These are phyloP conservation scores for Haplographium delicatum DNA, from an alignment of 495 filamentous ascomycete genomes.

Conservation along the genomic window DNA sequence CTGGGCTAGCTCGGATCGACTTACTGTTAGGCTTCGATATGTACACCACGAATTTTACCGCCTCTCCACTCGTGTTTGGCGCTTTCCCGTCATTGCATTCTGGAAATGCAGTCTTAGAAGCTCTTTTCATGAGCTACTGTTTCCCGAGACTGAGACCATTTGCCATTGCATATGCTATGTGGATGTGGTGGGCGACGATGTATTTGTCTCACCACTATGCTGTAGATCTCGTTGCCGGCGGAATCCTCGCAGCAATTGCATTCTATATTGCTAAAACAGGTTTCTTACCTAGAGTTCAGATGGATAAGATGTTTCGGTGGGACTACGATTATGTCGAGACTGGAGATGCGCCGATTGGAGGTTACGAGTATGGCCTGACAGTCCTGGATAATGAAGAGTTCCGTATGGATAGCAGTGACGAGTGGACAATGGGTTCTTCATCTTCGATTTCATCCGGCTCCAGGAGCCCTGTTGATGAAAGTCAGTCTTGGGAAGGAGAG, in stretches of 20 bases:
- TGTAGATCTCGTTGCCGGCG: slow-evolving; percentile 83
- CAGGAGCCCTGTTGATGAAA: slow-evolving; percentile 33
- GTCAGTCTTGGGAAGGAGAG: slow-evolving; percentile 25
- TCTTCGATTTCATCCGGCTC: slow-evolving; percentile 38
- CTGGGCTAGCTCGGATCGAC: slow-evolving; percentile 85
- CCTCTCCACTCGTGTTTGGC: slow-evolving; percentile 87
- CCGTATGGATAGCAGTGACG: slow-evolving; percentile 31
- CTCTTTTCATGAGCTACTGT: slow-evolving; percentile 85
- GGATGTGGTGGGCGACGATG: slow-evolving; percentile 99
- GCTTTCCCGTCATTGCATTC: slow-evolving; percentile 91
- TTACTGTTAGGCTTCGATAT: slow-evolving; percentile 81
- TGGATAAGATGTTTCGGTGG: slow-evolving; percentile 83
- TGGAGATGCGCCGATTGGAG: slow-evolving; percentile 43
- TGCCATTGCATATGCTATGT: slow-evolving; percentile 75
- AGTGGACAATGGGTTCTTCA: slow-evolving; percentile 41
- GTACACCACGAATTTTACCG: slow-evolving; percentile 85
- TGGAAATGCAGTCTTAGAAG: slow-evolving; percentile 78
- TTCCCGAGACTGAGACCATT: slow-evolving; percentile 74
- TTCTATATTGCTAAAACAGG: slow-evolving; percentile 76
- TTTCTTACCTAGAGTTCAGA: slow-evolving; percentile 75
- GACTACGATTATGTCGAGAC: slow-evolving; percentile 91
- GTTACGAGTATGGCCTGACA: slow-evolving; percentile 25
- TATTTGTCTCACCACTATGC: slow-evolving; percentile 96
- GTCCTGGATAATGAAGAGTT: slow-evolving; percentile 20
- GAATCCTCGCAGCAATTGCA: slow-evolving; percentile 67